Evolutionary conservation across 2,329 filamentous ascomycete genomes (phyloP).

Genomic region (Paecilomyces fulvus): DNA sequence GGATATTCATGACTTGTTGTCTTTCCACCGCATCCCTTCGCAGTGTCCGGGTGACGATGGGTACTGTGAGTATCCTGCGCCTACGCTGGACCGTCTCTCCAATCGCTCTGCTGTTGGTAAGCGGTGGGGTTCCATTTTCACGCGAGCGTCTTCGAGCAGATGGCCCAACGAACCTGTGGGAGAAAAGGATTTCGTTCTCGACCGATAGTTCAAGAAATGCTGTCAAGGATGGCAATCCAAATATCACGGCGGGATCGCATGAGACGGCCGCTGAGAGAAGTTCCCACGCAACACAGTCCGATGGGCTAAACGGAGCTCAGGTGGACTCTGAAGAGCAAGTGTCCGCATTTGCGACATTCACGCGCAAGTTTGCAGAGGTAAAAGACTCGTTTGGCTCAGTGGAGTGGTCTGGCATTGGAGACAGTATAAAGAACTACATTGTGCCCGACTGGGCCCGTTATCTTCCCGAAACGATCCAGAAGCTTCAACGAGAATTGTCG

Average conservation of each 20-base stretch:
- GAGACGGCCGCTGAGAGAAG: background rate
- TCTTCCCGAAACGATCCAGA: slow-evolving; percentile 67
- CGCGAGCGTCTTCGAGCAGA: slow-evolving; percentile 14
- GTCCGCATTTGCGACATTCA: slow-evolving; percentile 44
- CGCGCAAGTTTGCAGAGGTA: slow-evolving; percentile 35
- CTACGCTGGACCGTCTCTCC: slow-evolving; percentile 30
- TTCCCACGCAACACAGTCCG: background rate
- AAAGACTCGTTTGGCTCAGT: slow-evolving; percentile 32
- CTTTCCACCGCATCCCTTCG: slow-evolving; percentile 6
- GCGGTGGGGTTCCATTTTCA: slow-evolving; percentile 17
- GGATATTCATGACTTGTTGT: background rate
- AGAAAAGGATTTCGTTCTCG: slow-evolving; percentile 18
- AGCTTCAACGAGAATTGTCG: slow-evolving; percentile 79
- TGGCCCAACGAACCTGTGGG: slow-evolving; percentile 11
- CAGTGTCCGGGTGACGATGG: slow-evolving; percentile 23
- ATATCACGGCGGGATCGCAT: background rate
- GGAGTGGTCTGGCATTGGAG: slow-evolving; percentile 38
- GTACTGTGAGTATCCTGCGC: slow-evolving; percentile 22
- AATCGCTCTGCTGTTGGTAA: slow-evolving; percentile 19
- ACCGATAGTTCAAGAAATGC: slow-evolving; percentile 9
- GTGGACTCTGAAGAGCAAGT: slow-evolving; percentile 10
- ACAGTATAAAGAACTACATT: slow-evolving; percentile 59
- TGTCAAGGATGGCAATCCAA: slow-evolving; percentile 4
- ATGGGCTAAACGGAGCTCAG: background rate
- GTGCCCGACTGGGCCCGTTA: slow-evolving; percentile 74